Conservation (phyloP, 1,284 basidiomycete genomes). For the Leccinum holopus region DNA sequence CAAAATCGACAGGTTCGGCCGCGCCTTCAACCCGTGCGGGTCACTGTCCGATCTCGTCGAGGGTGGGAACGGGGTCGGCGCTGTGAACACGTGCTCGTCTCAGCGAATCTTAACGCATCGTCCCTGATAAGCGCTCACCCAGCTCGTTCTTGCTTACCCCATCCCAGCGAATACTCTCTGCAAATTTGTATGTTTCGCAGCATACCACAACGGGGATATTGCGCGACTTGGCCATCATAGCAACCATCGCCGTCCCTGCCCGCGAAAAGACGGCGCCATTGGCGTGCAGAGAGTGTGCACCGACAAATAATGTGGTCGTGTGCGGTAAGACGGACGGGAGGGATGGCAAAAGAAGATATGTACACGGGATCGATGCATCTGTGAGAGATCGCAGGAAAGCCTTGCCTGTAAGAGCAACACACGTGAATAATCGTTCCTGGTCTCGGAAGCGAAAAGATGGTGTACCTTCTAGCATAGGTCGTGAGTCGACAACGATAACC, state of each 20-base stretch:
- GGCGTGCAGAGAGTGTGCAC: slow-evolving; percentile 91
- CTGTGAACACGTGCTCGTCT: slow-evolving; percentile 11
- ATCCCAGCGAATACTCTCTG: slow-evolving; percentile 90
- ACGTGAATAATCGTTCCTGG: slow-evolving; percentile 4
- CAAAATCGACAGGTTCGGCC: slow-evolving; percentile 65
- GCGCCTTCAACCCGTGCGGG: slow-evolving; percentile 14
- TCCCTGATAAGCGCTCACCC: slow-evolving; percentile 45
- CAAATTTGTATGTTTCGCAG: slow-evolving; percentile 99
- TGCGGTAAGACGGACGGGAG: slow-evolving; percentile 80
- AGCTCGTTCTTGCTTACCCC: slow-evolving; percentile 96
- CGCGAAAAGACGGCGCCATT: slow-evolving; percentile 95
- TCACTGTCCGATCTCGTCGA: slow-evolving; percentile 20
- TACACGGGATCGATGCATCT: slow-evolving; percentile 78
- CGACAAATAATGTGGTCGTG: slow-evolving; percentile 84
- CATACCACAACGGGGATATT: slow-evolving; percentile 94
- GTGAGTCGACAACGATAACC: slow-evolving; percentile 93
- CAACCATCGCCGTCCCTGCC: slow-evolving; percentile 93
- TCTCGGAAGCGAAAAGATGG: not conserved
- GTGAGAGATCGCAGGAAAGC: slow-evolving; percentile 73
- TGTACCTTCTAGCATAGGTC: slow-evolving; percentile 88
- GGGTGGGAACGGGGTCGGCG: slow-evolving; percentile 30
- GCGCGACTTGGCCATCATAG: slow-evolving; percentile 91
- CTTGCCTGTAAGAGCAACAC: slow-evolving; percentile 59
- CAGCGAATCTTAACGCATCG: slow-evolving; percentile 2
- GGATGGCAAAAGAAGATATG: slow-evolving; percentile 90